Base-by-base conservation (phyloP, 306 rosid genomes). In the Acacia confusa region DNA sequence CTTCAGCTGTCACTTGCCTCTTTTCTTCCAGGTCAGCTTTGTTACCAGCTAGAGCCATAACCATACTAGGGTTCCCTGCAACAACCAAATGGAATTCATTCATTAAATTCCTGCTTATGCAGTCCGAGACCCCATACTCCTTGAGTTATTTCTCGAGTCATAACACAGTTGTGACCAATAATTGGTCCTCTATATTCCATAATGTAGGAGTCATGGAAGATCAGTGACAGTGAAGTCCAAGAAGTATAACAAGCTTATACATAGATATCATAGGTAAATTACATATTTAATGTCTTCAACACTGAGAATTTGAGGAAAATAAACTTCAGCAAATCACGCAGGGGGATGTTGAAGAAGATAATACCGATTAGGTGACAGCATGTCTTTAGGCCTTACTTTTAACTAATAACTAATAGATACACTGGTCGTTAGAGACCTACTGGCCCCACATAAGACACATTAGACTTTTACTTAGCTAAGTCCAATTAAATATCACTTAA, bases 61-160 rank as follows among this genome's bases (percentile, higher is more conserved):
- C 92, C 92, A 87, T 83, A 83, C 81, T 87, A 27, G 92, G 90
- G 74, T 89, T 89, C 50, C 92, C 92, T 89, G 83, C n/a, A 85
- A 81, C 82, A 76, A 71, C 30, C 75, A 57, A 67, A 70, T 57
- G 34, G 48, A 82, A 61, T 16, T 50, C 60, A 82, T 66, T 45
- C 53, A 24, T 66, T 30, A 19, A 77, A 73, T 84, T 71, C 64
- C 41, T 78, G 75, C 60, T 70, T 70, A 84, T 44, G 82, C 65
- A 74, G 70, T 57, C 61, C 19, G 40, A 71, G 40, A 78, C 65
- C 76, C 12, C 10, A 8, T 32, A 76, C 40, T 76, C 32, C 80
- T 64, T 32, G 60, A 60, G 61, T 53, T 71, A 72, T 45, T 76
- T 47, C 41, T 63, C 44, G 70, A 72, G 38, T 58, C 60, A 61